Base-by-base conservation (phyloP, 1,284 basidiomycete species). In the Sporisorium graminicola region DNA sequence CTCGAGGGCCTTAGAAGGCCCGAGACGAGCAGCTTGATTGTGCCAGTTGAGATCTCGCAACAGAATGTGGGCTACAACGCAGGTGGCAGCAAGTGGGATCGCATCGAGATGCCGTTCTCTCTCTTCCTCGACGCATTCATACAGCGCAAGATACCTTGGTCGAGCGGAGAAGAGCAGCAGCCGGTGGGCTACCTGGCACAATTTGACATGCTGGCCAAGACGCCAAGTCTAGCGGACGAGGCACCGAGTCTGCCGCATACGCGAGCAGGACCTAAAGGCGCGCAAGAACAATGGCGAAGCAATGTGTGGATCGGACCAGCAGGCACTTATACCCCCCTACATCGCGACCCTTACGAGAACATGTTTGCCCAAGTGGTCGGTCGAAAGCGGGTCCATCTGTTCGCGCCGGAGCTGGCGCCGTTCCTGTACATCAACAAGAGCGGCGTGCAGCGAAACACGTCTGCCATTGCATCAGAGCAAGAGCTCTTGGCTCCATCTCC, bases 121-220 rank as follows among this genome's bases (percentile, higher is more conserved):
- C 37, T 78, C 26, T 80, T 80, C 44, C 58, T 78, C 52, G 78
- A 80, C n/a, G 77, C 78, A 16, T 80, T 80, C 50, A 65, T 80
- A 18, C 52, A 62, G 18, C 50, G 56, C 54, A 65, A 64, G 49
- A 80, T 80, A 33, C 77, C 73, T 2, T 80, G 68, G 65, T 53
- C 59, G 37, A 20, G 47, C 2, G 43, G 12, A 7, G 13, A 13
- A 33, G 20, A 27, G 24, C 26, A 26, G 29, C 47, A 51, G 24
- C 62, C 61, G 3, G 70, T 80, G 0, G 78, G 78, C 14, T 80
- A 80, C 29, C 44, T 79, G 44, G 78, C 78, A 4, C 78, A 80
- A 35, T 77, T 58, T 24, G 77, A 80, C 43, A 57, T 80, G 24
- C 66, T 80, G 29, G 62, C 76, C n/a, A 55, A 51, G 13, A 47